A percentile compares a stretch with the other conserved stretches of the same genome.
Evolutionary conservation across 1,139 yeast species (phyloP).

Genomic region (Yamadazyma pseudoaaseri): DNA sequence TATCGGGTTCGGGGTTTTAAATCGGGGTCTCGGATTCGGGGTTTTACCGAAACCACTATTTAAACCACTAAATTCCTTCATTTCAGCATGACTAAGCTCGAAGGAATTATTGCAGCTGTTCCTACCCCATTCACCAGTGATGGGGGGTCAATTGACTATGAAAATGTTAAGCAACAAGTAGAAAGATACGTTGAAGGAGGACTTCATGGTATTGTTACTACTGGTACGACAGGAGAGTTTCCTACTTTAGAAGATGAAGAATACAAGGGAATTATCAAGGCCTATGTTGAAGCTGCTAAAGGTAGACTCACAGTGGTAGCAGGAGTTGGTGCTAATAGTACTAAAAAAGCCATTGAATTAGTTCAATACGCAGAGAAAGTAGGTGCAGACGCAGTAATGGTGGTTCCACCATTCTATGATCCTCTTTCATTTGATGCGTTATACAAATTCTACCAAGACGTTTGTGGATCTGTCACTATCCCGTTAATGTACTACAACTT

Average conservation of each 20-base stretch:
- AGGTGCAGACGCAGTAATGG: conserved; percentile 17
- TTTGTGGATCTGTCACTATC: conserved; percentile 15
- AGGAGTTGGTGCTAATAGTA: conserved; percentile 16
- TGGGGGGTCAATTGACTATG: conserved; percentile 9
- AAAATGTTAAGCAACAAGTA: conserved; percentile 10
- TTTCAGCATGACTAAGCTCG: conserved; percentile 4
- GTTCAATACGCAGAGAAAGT: conserved; percentile 14
- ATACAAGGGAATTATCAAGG: conserved; percentile 15
- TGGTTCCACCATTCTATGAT: conserved; percentile 18
- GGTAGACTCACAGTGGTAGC: conserved; percentile 16
- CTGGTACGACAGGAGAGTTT: conserved; percentile 19
- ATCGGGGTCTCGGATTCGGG: too few relatives aligned
- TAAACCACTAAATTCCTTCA: conserved; percentile 1
- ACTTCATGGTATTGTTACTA: conserved; percentile 16
- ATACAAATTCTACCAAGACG: conserved; percentile 14
- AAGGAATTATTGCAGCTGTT: conserved; percentile 18
- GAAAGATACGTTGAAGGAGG: conserved; percentile 15
- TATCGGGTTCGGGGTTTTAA: neutral
- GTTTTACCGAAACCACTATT: neutral
- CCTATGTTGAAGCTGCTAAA: conserved; percentile 16
- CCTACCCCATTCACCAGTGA: conserved; percentile 16
- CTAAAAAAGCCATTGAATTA: conserved; percentile 15
- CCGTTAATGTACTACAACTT: conserved; percentile 17
- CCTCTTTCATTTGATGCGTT: conserved; percentile 15
- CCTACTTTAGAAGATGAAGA: conserved; percentile 16